Evolutionary conservation across 202 grass and related monocot species (phyloP).

Genomic region (Zoysia matrella): DNA sequence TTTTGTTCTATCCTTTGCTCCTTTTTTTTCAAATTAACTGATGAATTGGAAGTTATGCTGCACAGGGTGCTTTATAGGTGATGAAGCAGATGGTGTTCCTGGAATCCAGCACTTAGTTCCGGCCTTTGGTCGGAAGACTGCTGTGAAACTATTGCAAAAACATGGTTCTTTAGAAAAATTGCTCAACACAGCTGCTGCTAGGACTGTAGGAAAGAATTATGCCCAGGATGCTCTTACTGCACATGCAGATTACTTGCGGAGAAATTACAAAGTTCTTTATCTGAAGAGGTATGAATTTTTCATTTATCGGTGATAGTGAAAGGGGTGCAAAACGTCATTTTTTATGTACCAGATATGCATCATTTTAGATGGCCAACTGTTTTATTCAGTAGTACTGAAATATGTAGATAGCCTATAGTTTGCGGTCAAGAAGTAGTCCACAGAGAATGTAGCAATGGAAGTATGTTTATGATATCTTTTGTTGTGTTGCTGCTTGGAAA

Average conservation of each 20-base stretch:
- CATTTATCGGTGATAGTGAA: not conserved
- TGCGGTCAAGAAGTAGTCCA: not conserved
- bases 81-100: constrained; percentile 89
- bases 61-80: constrained; percentile 88
- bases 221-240: constrained; percentile 82
- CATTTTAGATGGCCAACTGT: not conserved
- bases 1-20: not conserved
- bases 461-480: not conserved
- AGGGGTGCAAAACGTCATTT: not conserved
- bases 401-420: constrained; percentile 21
- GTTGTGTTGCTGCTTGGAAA: not conserved
- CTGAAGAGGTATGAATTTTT: constrained; percentile 59
- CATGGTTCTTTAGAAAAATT: constrained; percentile 88
- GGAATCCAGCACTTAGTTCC: constrained; percentile 88
- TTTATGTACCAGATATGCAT: not conserved
- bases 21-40: not conserved
- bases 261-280: constrained; percentile 87
- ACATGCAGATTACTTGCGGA: constrained; percentile 84
- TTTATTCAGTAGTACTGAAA: not conserved
- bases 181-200: constrained; percentile 64
- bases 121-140: constrained; percentile 84
- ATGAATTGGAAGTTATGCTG: not conserved
- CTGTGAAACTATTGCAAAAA: constrained; percentile 83
- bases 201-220: constrained; percentile 88
- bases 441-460: constrained; percentile 1